A percentile compares a stretch with the other conserved stretches of the same genome.
phyloP scores from a whole-genome alignment of 2,329 filamentous ascomycete species.

The Hypoxylon sp. region DNA sequence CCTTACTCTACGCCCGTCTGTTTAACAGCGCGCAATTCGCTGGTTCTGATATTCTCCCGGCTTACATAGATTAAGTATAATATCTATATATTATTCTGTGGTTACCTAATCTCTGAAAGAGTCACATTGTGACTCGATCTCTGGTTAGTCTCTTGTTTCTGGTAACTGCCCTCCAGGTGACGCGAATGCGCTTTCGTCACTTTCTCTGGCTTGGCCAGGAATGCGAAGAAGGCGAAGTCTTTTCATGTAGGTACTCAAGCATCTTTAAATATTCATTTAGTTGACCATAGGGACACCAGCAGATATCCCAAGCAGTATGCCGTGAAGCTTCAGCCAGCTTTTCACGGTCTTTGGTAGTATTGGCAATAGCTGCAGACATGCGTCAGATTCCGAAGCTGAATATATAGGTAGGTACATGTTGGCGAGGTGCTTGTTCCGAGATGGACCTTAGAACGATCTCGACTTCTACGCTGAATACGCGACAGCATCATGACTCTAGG shows the following conservation, averaged over 20 bases:
- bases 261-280: not conserved
- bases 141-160: constrained; percentile 87
- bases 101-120: constrained; percentile 84
- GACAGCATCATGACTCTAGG: too few relatives aligned
- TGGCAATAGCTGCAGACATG: too few relatives aligned
- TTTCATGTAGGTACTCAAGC: not conserved
- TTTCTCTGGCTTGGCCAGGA: constrained; percentile 61
- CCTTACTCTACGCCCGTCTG: constrained; percentile 12
- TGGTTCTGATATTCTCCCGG: constrained; percentile 42
- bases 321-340: not conserved
- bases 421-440: too few relatives aligned
- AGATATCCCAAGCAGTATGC: not conserved
- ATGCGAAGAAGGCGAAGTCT: constrained; percentile 57
- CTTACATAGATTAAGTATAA: constrained; percentile 56
- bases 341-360: too few relatives aligned
- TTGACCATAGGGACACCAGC: not conserved
- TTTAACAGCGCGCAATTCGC: not conserved
- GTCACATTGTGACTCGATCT: constrained; percentile 74
- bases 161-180: constrained; percentile 69
- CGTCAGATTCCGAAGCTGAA: too few relatives aligned
- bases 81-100: constrained; percentile 73
- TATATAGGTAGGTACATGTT: too few relatives aligned
- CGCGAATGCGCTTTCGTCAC: constrained; percentile 69
- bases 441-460: too few relatives aligned
- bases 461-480: too few relatives aligned